Evolutionary conservation across 192 early-diverging fungal species (phyloP).

Genomic region (Entophlyctis luteolus): DNA sequence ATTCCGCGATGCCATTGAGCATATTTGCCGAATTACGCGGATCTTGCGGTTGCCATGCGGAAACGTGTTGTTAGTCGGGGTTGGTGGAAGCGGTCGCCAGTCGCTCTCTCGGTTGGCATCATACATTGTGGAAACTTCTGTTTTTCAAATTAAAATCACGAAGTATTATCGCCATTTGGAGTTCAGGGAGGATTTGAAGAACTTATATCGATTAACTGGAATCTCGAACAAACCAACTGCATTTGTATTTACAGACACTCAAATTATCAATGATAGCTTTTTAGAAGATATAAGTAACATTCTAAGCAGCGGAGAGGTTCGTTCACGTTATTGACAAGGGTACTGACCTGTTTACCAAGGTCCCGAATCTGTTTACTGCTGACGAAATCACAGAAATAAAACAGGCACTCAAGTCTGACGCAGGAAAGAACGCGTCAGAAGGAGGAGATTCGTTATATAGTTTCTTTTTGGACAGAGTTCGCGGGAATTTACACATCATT

Average conservation of each 20-base stretch:
- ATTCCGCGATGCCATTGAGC: constrained; percentile 56
- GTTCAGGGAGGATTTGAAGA: constrained; percentile 58
- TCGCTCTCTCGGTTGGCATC: constrained; percentile 47
- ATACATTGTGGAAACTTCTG: constrained; percentile 47
- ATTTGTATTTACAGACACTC: constrained; percentile 57
- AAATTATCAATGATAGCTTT: constrained; percentile 52
- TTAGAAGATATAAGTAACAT: constrained; percentile 59
- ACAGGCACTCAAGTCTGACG: constrained; percentile 30
- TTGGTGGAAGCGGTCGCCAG: constrained; percentile 55
- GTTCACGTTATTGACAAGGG: background rate
- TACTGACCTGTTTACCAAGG: constrained; percentile 31
- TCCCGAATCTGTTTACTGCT: constrained; percentile 50
- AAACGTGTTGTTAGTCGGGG: constrained; percentile 55
- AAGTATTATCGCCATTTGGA: constrained; percentile 56
- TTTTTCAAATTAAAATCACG: constrained; percentile 61
- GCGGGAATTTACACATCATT: constrained; percentile 53
- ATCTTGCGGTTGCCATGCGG: constrained; percentile 50
- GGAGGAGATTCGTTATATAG: constrained; percentile 36
- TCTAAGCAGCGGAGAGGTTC: constrained; percentile 55
- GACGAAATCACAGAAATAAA: constrained; percentile 53
- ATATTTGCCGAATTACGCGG: constrained; percentile 56
- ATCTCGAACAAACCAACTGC: constrained; percentile 51
- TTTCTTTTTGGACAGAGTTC: constrained; percentile 54
- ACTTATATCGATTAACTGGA: constrained; percentile 46
- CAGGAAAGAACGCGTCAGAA: constrained; percentile 36